A percentile compares a stretch with the other conserved stretches of the same genome.
These are phyloP conservation scores for Uncinocarpus reesii DNA, from an alignment of 2,329 filamentous ascomycete species.

Conservation along the genomic window DNA sequence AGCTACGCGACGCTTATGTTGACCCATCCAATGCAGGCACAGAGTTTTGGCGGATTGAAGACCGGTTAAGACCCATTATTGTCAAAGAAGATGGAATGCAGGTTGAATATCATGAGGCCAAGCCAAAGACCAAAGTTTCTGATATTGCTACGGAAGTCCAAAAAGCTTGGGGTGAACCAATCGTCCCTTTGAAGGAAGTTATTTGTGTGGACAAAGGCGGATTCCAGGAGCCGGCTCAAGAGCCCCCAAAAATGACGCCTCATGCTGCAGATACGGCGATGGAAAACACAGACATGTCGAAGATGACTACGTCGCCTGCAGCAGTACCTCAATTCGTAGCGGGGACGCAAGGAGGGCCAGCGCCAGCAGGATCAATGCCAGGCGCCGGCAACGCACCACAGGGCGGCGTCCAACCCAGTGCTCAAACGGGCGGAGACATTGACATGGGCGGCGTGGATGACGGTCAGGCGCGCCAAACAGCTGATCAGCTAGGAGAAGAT, in stretches of 20 bases:
- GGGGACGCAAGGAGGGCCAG: neutral
- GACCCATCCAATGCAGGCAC: constrained; percentile 44
- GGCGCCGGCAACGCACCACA: neutral
- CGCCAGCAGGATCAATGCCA: constrained; percentile 30
- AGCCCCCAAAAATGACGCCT: neutral
- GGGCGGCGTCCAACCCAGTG: constrained; percentile 13
- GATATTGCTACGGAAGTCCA: constrained; percentile 69
- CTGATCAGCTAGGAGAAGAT: constrained; percentile 47
- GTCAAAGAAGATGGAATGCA: constrained; percentile 28
- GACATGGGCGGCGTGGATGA: constrained; percentile 50
- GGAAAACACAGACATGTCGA: constrained; percentile 20
- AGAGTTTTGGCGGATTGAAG: constrained; percentile 56
- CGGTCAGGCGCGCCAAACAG: constrained; percentile 27
- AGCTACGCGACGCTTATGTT: constrained; percentile 57
- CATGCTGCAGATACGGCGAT: constrained; percentile 18
- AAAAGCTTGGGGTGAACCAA: constrained; percentile 55
- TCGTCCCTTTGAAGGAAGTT: constrained; percentile 54
- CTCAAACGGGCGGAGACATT: constrained; percentile 28
- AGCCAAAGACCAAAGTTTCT: constrained; percentile 45
- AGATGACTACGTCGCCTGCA: neutral
- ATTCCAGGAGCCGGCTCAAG: constrained; percentile 47
- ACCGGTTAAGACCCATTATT: constrained; percentile 27
- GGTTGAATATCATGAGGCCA: constrained; percentile 33
- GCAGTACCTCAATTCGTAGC: neutral
- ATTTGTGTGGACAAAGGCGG: constrained; percentile 70